A percentile compares a stretch with the other conserved stretches of the same genome.
Conservation (phyloP, 192 early-diverging fungal genomes). For the Chytriomyces confervae region DNA sequence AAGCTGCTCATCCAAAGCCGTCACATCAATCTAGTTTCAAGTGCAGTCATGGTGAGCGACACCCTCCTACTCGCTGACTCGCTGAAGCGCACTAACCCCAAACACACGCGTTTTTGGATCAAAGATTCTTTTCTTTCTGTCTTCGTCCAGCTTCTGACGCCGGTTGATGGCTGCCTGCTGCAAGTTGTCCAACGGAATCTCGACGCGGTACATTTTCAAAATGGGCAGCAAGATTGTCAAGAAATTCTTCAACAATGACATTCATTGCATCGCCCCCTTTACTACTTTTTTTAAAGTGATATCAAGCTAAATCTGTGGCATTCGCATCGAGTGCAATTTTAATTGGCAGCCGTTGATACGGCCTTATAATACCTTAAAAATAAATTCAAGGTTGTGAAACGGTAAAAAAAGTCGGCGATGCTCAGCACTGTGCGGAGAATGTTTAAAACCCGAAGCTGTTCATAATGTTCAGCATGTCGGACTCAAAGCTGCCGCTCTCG, state of each 20-base stretch:
- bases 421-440: no score
- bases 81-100: slow-evolving; percentile 44
- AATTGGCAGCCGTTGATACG: no score
- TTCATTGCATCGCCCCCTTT: not conserved
- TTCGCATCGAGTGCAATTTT: no score
- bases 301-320: no score
- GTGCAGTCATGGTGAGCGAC: not conserved
- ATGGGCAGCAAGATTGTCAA: not conserved
- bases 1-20: slow-evolving; percentile 62
- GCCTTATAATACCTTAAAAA: no score
- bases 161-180: slow-evolving; percentile 59
- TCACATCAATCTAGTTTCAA: slow-evolving; percentile 57
- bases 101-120: slow-evolving; percentile 61
- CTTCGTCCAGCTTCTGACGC: slow-evolving; percentile 57
- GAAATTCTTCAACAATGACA: not conserved
- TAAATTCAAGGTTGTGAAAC: no score
- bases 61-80: not conserved
- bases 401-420: no score
- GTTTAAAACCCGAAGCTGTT: slow-evolving; percentile 8
- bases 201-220: slow-evolving; percentile 63
- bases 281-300: no score
- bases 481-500: slow-evolving; percentile 10
- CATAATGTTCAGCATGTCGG: slow-evolving; percentile 28
- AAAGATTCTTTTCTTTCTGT: slow-evolving; percentile 63
- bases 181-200: slow-evolving; percentile 54